phyloP scores from a whole-genome alignment of 305 asterid genomes.

The Solanum chacoense region DNA sequence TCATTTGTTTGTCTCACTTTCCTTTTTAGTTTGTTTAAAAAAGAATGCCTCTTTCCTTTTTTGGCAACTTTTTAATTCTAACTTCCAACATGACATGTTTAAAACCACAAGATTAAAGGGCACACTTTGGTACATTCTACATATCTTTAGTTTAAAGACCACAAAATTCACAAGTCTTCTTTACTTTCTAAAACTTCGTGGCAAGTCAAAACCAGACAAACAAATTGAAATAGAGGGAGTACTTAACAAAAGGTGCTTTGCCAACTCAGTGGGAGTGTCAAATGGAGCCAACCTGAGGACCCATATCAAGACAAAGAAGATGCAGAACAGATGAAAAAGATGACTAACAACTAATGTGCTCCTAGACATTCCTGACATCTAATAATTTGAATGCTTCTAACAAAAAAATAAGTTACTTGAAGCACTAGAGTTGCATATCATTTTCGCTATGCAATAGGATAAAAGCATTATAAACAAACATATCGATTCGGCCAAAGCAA shows the following conservation, averaged over 20 bases:
- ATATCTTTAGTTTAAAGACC: background rate
- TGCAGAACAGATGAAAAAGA: background rate
- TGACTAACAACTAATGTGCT: background rate
- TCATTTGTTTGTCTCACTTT: background rate
- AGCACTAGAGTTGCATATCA: background rate
- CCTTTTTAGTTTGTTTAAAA: background rate
- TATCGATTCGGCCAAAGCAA: background rate
- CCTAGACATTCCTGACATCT: background rate
- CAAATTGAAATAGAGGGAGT: background rate
- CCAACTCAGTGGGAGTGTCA: background rate
- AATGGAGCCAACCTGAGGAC: background rate
- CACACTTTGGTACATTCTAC: background rate
- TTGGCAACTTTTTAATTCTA: background rate
- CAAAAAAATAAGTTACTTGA: background rate
- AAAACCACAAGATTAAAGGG: background rate
- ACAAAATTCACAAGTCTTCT: background rate
- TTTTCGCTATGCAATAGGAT: background rate
- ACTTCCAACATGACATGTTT: background rate
- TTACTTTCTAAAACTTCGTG: background rate
- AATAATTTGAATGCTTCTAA: background rate
- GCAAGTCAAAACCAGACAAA: background rate
- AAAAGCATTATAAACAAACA: background rate
- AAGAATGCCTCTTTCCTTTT: background rate
- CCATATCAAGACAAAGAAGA: background rate
- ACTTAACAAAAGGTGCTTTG: background rate